These are phyloP conservation scores for Aureobasidium melanogenum DNA, from an alignment of 2,329 filamentous ascomycete species.

Conservation along the genomic window DNA sequence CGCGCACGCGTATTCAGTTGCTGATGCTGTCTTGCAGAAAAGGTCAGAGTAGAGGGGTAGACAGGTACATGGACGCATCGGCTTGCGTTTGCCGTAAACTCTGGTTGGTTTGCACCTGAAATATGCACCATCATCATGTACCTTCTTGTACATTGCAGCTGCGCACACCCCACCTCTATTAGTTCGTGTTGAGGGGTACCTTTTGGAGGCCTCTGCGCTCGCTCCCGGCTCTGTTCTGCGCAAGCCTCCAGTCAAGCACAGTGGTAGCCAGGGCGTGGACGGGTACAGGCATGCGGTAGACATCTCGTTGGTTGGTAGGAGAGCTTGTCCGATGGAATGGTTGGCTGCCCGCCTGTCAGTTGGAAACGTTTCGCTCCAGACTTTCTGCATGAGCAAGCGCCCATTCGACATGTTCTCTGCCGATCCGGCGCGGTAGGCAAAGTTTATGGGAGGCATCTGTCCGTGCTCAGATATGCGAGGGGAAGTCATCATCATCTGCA, in stretches of 20 bases:
- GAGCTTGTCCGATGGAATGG: not conserved
- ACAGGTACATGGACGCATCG: not conserved
- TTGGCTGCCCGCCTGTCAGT: not conserved
- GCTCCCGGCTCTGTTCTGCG: not conserved
- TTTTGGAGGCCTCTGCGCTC: not conserved
- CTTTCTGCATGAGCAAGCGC: constrained; percentile 3
- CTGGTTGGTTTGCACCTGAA: constrained; percentile 4
- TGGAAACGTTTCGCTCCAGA: not conserved
- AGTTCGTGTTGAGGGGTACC: constrained; percentile 4
- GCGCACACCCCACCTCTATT: constrained; percentile 2
- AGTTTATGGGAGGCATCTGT: not conserved
- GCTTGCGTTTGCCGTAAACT: not conserved
- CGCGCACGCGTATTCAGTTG: not conserved
- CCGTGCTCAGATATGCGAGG: constrained; percentile 2
- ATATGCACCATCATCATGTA: constrained; percentile 6
- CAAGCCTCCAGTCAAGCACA: not conserved
- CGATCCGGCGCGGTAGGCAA: constrained; percentile 3
- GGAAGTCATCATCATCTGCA: constrained; percentile 1
- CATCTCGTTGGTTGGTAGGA: not conserved
- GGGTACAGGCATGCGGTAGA: not conserved
- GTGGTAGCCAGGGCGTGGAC: not conserved
- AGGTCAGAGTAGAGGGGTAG: not conserved
- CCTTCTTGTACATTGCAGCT: not conserved
- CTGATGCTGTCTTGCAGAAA: not conserved
- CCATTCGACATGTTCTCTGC: constrained; percentile 4